Evolutionary conservation across 1,284 basidiomycete genomes (phyloP).

Genomic region (Heterobasidion irregulare): DNA sequence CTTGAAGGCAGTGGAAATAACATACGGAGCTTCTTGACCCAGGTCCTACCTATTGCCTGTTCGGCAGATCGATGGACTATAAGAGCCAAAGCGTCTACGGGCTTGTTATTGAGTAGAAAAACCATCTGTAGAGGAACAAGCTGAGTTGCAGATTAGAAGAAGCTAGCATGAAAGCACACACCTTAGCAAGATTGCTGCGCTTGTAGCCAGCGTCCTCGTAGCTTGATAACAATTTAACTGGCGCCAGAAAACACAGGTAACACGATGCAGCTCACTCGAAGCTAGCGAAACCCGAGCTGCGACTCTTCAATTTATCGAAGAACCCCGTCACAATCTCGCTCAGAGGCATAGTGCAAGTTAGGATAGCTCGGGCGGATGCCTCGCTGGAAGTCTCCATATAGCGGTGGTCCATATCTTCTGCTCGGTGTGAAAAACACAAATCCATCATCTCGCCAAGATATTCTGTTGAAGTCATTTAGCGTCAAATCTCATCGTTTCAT

Average conservation of each 20-base stretch:
- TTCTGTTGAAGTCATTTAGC: conserved; percentile 31
- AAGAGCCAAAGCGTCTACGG: conserved; percentile 88
- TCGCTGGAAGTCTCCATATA: conserved; percentile 60
- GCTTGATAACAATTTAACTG: conserved; percentile 26
- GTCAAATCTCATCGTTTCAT: neutral
- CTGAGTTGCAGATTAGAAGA: neutral
- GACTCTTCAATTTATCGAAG: conserved; percentile 86
- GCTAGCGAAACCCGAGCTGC: conserved; percentile 87
- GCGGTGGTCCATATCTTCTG: conserved; percentile 69
- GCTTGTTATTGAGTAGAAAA: conserved; percentile 80
- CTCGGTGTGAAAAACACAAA: conserved; percentile 74
- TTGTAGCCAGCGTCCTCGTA: conserved; percentile 91
- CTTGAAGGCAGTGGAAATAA: conserved; percentile 3
- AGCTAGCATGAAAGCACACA: conserved; percentile 16
- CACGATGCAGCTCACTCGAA: conserved; percentile 61
- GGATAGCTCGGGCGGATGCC: conserved; percentile 57
- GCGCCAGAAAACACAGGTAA: neutral
- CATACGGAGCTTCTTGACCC: conserved; percentile 88
- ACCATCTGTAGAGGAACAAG: conserved; percentile 49
- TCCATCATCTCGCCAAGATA: conserved; percentile 92
- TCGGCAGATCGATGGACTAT: conserved; percentile 77
- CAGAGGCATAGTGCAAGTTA: conserved; percentile 79
- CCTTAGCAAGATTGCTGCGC: conserved; percentile 74
- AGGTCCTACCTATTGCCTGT: conserved; percentile 64
- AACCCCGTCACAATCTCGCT: conserved; percentile 91